Percentiles rank a stretch among this genome's conserved stretches.
Evolutionary conservation across 169 alveolate species (phyloP).

Genomic region (Amoebophrya sp.): DNA sequence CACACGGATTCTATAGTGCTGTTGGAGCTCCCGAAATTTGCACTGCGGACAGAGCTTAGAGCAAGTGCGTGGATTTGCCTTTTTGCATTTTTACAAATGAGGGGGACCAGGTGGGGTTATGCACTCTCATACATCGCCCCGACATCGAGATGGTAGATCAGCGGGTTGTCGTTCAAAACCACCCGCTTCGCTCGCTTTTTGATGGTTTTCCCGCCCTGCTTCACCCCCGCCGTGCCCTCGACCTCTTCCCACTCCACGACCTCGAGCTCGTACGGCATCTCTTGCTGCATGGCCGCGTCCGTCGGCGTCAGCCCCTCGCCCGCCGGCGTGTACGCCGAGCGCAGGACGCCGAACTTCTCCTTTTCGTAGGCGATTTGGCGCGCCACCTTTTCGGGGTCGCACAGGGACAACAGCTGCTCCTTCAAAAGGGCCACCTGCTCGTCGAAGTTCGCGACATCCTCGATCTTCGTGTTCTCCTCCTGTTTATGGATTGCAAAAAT

Average conservation of each 20-base stretch:
- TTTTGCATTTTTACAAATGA: neutral
- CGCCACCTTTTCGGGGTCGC: conserved; percentile 44
- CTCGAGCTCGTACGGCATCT: neutral
- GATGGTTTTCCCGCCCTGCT: neutral
- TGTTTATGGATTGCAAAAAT: too few species aligned
- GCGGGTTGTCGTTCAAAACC: conserved; percentile 62
- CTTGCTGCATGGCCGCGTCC: neutral
- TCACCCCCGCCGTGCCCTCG: conserved; percentile 9
- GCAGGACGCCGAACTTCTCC: neutral
- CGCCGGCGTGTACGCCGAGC: neutral
- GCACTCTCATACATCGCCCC: conserved; percentile 90
- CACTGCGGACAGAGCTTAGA: neutral
- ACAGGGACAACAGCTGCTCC: conserved; percentile 53
- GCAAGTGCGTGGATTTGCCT: neutral
- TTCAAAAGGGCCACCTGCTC: conserved; percentile 59
- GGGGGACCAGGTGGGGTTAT: neutral
- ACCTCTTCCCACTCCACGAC: neutral
- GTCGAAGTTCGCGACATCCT: conserved; percentile 65
- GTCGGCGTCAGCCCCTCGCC: neutral
- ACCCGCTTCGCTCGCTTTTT: neutral
- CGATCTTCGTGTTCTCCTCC: conserved; percentile 53
- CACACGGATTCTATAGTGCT: too few species aligned
- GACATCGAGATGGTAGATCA: conserved; percentile 96
- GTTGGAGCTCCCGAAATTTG: too few species aligned
- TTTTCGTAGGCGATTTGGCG: neutral